These are phyloP conservation scores for Leishmania braziliensis DNA, from an alignment of 208 protist genomes.

Conservation along the genomic window DNA sequence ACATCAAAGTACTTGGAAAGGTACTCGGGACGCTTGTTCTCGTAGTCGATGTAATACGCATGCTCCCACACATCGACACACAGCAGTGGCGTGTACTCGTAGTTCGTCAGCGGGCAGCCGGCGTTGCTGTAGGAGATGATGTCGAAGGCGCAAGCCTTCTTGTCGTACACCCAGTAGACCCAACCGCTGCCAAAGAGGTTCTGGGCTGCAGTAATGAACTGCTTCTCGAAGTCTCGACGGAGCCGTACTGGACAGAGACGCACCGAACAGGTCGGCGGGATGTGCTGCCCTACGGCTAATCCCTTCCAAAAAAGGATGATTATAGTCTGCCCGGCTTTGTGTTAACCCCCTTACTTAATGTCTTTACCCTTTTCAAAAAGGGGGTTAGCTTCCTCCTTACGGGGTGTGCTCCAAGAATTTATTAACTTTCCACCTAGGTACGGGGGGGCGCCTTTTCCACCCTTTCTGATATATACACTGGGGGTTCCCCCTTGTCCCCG, in stretches of 20 bases:
- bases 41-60: slow-evolving; percentile 96
- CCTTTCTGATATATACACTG: too few relatives aligned
- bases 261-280: slow-evolving; percentile 76
- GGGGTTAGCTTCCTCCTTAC: too few relatives aligned
- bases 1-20: slow-evolving; percentile 91
- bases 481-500: too few relatives aligned
- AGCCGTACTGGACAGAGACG: slow-evolving; percentile 83
- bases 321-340: too few relatives aligned
- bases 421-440: too few relatives aligned
- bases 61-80: slow-evolving; percentile 95
- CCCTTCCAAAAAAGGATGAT: too few relatives aligned
- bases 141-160: slow-evolving; percentile 60
- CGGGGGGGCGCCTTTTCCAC: too few relatives aligned
- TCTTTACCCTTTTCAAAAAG: too few relatives aligned
- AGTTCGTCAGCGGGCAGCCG: slow-evolving; percentile 74
- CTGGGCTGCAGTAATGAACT: slow-evolving; percentile 72
- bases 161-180: slow-evolving; percentile 91
- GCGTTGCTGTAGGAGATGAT: slow-evolving; percentile 84
- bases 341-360: too few relatives aligned
- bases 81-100: slow-evolving; percentile 69
- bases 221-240: slow-evolving; percentile 82
- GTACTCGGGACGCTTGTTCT: slow-evolving; percentile 89
- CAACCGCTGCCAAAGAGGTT: slow-evolving; percentile 92
- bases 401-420: too few relatives aligned
- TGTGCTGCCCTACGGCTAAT: slow-evolving; percentile 84